Conservation (phyloP, 441 rosid genomes). For the Eutrema salsugineum region DNA sequence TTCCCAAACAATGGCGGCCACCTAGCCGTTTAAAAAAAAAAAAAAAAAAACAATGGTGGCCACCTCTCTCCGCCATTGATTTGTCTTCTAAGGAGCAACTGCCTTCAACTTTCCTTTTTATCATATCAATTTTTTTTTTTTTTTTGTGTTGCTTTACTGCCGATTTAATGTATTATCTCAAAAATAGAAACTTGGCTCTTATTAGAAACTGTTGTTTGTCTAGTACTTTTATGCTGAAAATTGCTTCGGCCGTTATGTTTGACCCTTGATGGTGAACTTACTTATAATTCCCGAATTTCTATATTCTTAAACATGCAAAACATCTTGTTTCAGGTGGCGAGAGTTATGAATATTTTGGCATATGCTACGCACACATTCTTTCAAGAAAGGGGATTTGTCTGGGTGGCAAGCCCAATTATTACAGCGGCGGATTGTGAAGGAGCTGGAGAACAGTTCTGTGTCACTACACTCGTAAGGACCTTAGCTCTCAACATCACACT, state of each 20-base stretch:
- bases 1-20: no score
- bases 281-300: neutral
- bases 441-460: conserved; percentile 98
- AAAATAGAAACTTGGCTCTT: neutral
- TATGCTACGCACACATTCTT: conserved; percentile 92
- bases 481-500: conserved; percentile 3
- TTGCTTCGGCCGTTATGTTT: neutral
- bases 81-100: no score
- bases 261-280: neutral
- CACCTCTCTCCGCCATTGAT: no score
- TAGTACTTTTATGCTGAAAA: neutral
- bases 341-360: conserved; percentile 93
- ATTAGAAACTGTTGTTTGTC: neutral
- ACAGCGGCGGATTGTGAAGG: conserved; percentile 98
- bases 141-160: neutral
- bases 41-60: no score
- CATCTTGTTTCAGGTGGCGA: conserved; percentile 63
- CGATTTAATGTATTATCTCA: neutral
- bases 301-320: neutral
- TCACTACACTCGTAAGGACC: conserved; percentile 82
- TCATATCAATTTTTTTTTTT: no score
- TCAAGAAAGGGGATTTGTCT: conserved; percentile 92
- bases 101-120: no score
- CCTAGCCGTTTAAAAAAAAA: no score
- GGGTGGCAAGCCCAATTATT: conserved; percentile 97